Evolutionary conservation across 768 basidiomycete genomes (phyloP), one percentile per base, ranked within the genome.

Genomic region (Xerocomus potaroensis): DNA sequence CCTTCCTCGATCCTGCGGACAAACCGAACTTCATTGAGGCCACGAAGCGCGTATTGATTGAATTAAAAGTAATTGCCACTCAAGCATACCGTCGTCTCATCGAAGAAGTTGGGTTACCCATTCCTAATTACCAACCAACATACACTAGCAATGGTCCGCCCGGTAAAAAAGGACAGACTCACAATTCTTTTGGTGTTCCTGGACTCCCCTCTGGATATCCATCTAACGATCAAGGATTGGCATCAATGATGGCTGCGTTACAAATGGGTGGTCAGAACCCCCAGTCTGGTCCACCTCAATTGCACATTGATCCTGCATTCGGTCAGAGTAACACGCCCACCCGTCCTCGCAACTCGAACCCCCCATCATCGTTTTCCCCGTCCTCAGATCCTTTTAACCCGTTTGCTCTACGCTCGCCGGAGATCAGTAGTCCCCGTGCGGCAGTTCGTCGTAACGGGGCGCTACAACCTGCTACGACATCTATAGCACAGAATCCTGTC

Each of bases 11-110:
- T 40, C 78, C 80, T 11, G 59, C 68, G 5, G 80, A 84, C 57
- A 89, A 86, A 62, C 71, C 73, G 14, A 71, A 70, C 34, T 87
- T 89, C 56, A 72, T 91, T 4, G 92, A 92, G 56, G 87, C 91
- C 6, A 91, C 91, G 27, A 93, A 92, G 63, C 81, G 88, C 9
- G 93, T 94, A 23, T 70, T 98, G 48, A 89, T 90, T 37, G 85
- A 89, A 59, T 73, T 98, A 46, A 92, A 94, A 70, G 94, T 94
- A 34, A 87, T 89, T 43, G 84, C 88, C n/a, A 91, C 91, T 5
- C 93, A 94, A 58, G 91, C 92, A 12, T 98, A 97, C 66, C 84
- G 91, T 50, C 79, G 90, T 48, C 75, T 98, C 39, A 88, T 96
- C 45, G 92, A 96, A 64, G 94, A 95, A 69, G 92, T 96, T 52